These are phyloP conservation scores for Stemphylium vesicarium DNA, from an alignment of 2,329 filamentous ascomycete species.

Conservation along the genomic window DNA sequence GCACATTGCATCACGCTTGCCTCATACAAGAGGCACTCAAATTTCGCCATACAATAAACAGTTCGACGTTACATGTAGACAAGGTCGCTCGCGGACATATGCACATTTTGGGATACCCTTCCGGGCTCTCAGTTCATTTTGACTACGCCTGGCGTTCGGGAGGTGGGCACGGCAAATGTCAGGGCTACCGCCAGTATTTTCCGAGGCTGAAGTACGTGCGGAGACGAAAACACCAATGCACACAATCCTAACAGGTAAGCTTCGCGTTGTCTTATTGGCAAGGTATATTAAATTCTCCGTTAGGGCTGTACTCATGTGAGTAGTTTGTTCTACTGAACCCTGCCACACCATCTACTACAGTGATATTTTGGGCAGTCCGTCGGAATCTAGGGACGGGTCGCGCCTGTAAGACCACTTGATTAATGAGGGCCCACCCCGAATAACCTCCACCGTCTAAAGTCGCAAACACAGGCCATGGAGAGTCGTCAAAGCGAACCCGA, in stretches of 20 bases:
- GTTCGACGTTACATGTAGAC: not conserved
- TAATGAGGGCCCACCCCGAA: slow-evolving; percentile 9
- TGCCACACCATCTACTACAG: not conserved
- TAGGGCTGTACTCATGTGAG: slow-evolving; percentile 3
- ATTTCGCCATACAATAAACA: not conserved
- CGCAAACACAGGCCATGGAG: not conserved
- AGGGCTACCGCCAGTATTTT: slow-evolving; percentile 5
- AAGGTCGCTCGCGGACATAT: not conserved
- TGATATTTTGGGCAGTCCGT: slow-evolving; percentile 1
- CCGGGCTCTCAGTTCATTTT: not conserved
- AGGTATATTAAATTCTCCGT: slow-evolving; percentile 7
- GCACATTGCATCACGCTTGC: not conserved
- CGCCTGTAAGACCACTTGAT: slow-evolving; percentile 1
- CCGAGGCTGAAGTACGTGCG: slow-evolving; percentile 10
- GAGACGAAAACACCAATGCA: slow-evolving; percentile 7
- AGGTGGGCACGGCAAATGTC: slow-evolving; percentile 5
- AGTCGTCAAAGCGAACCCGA: not conserved
- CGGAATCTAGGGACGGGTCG: slow-evolving; percentile 15
- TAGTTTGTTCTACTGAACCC: slow-evolving; percentile 1
- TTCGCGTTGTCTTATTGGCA: slow-evolving; percentile 1
- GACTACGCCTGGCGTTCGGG: not conserved
- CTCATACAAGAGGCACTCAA: not conserved
- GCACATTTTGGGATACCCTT: not conserved
- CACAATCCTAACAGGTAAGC: not conserved
- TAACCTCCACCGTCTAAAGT: slow-evolving; percentile 13